A percentile compares a stretch with the other conserved stretches of the same genome.
These are phyloP conservation scores for Monilinia laxa DNA, from an alignment of 2,329 filamentous ascomycete species.

Conservation along the genomic window DNA sequence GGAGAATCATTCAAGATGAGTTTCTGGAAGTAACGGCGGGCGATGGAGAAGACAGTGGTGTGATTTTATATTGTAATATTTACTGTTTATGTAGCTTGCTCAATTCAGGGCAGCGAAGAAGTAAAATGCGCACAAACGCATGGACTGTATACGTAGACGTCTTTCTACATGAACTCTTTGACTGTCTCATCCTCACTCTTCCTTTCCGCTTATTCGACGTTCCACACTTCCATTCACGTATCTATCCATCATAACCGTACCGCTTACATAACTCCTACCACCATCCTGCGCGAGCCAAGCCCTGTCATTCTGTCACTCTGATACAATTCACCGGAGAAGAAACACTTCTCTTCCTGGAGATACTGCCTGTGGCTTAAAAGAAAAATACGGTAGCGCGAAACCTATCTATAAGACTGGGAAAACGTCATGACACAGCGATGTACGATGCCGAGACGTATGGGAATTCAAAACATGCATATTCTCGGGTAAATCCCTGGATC, in stretches of 20 bases:
- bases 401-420: background rate
- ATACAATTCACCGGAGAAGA: conserved; percentile 7
- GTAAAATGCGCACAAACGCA: conserved; percentile 2
- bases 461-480: background rate
- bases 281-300: background rate
- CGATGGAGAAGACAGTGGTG: background rate
- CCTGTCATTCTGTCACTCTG: background rate
- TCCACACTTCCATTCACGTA: background rate
- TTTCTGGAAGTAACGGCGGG: background rate
- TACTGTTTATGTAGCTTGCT: conserved; percentile 2
- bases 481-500: background rate
- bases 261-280: background rate
- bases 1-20: background rate
- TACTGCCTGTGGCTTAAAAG: background rate
- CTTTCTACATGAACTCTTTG: conserved; percentile 2
- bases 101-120: background rate
- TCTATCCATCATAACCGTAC: background rate
- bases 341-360: background rate
- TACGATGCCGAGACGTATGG: background rate
- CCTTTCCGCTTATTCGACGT: background rate
- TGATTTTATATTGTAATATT: background rate
- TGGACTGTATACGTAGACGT: too few species aligned
- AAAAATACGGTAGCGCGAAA: background rate
- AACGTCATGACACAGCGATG: conserved; percentile 8
- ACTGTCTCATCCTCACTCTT: background rate